Percentiles rank a stretch among this genome's conserved stretches.
Evolutionary conservation across 2,329 filamentous ascomycete species (phyloP).

Genomic region (Colletotrichum echinochloae): DNA sequence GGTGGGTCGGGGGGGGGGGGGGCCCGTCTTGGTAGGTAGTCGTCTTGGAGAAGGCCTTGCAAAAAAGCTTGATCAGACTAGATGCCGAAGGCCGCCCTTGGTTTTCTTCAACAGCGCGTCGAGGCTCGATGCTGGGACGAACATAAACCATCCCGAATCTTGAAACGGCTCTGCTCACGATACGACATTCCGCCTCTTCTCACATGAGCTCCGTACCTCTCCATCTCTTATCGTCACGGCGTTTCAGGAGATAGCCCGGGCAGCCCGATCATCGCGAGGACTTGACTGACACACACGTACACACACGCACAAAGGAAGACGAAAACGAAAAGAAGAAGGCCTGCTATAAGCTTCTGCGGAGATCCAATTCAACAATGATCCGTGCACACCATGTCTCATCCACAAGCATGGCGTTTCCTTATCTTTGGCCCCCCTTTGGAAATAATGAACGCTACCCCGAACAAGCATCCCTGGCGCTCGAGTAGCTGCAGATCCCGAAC

Average conservation of each 20-base stretch:
- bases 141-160: background rate
- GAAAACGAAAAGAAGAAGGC: background rate
- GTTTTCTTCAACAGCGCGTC: background rate
- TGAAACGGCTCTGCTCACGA: background rate
- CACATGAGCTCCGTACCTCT: no score
- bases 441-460: constrained; percentile 7
- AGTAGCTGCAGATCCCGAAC: constrained; percentile 28
- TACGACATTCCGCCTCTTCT: background rate
- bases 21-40: background rate
- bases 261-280: background rate
- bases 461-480: constrained; percentile 23
- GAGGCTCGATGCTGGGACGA: background rate
- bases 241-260: no score
- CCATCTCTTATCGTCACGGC: background rate
- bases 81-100: background rate
- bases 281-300: background rate
- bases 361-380: constrained; percentile 24
- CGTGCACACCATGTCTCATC: constrained; percentile 24
- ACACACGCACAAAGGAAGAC: background rate
- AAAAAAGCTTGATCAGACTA: constrained; percentile 35
- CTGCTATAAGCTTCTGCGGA: constrained; percentile 23
- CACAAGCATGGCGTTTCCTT: constrained; percentile 37
- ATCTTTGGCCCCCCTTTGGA: constrained; percentile 30
- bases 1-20: constrained; percentile 11
- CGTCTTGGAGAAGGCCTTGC: constrained; percentile 35